Evolutionary conservation across 148 eudicot species (phyloP).

Genomic region (Cornus suecica): DNA sequence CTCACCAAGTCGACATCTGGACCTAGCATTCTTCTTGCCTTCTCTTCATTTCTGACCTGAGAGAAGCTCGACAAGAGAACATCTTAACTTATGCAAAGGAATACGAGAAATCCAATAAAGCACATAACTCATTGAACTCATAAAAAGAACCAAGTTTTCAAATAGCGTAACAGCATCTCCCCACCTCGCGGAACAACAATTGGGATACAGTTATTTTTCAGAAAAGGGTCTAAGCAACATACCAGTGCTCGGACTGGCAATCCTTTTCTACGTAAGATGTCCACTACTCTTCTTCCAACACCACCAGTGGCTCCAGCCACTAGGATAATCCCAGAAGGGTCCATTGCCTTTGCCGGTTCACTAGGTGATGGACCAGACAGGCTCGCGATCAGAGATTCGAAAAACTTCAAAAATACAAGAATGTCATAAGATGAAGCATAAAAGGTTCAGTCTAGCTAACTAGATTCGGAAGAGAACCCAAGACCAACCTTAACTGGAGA

Average conservation of each 20-base stretch:
- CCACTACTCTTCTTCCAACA: constrained; percentile 94
- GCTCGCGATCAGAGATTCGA: constrained; percentile 67
- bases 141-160: not conserved
- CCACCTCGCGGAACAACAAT: not conserved
- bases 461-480: constrained; percentile 15
- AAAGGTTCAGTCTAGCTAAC: not conserved
- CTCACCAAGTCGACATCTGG: constrained; percentile 87
- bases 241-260: constrained; percentile 80
- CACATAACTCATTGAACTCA: not conserved
- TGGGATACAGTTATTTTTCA: constrained; percentile 1
- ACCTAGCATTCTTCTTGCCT: constrained; percentile 86
- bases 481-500: constrained; percentile 77
- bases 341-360: constrained; percentile 65
- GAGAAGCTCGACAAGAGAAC: constrained; percentile 10
- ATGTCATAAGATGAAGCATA: constrained; percentile 10
- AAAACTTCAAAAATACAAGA: constrained; percentile 40
- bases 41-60: constrained; percentile 96
- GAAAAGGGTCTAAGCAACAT: constrained; percentile 2
- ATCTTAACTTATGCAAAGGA: not conserved
- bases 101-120: not conserved
- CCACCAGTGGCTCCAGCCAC: constrained; percentile 99
- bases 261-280: constrained; percentile 70
- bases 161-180: not conserved
- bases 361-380: constrained; percentile 62
- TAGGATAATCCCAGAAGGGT: constrained; percentile 64